Conservation (phyloP, 2,329 filamentous ascomycete species). For the Ciborinia camelliae region DNA sequence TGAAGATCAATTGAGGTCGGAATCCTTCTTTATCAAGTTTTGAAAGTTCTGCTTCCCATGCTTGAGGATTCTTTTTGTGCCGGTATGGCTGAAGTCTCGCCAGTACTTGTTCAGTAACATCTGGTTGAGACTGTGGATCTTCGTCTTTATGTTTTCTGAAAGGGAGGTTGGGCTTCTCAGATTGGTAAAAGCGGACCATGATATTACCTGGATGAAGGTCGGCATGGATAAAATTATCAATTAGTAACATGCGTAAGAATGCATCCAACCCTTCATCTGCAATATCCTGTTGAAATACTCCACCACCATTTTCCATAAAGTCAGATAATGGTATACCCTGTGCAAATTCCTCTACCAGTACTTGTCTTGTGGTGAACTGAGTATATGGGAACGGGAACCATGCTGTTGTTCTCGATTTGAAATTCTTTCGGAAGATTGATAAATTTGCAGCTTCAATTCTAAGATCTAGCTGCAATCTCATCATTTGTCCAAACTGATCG, state of each 20-base stretch:
- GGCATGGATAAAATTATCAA: slow-evolving; percentile 97
- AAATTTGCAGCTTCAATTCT: slow-evolving; percentile 93
- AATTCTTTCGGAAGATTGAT: slow-evolving; percentile 82
- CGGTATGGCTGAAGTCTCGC: slow-evolving; percentile 72
- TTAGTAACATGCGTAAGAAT: slow-evolving; percentile 91
- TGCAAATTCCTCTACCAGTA: slow-evolving; percentile 92
- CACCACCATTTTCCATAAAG: slow-evolving; percentile 88
- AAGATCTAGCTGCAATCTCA: slow-evolving; percentile 93
- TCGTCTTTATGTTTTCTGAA: slow-evolving; percentile 40
- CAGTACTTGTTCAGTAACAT: slow-evolving; percentile 86
- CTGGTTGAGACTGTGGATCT: slow-evolving; percentile 51
- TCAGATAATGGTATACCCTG: slow-evolving; percentile 88
- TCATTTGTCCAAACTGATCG: slow-evolving; percentile 93
- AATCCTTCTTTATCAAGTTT: slow-evolving; percentile 85
- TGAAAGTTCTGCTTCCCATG: slow-evolving; percentile 71
- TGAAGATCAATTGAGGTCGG: slow-evolving; percentile 91
- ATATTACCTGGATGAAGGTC: slow-evolving; percentile 97
- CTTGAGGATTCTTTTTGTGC: slow-evolving; percentile 55
- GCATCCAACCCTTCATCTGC: slow-evolving; percentile 93
- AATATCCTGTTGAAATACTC: slow-evolving; percentile 89
- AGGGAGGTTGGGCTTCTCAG: slow-evolving; percentile 65
- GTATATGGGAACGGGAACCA: slow-evolving; percentile 95
- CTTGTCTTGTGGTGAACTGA: slow-evolving; percentile 86
- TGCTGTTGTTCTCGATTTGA: slow-evolving; percentile 84
- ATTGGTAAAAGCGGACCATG: slow-evolving; percentile 97